Conservation (phyloP, 2,329 filamentous ascomycete genomes). For the Pyrenophora graminea region DNA sequence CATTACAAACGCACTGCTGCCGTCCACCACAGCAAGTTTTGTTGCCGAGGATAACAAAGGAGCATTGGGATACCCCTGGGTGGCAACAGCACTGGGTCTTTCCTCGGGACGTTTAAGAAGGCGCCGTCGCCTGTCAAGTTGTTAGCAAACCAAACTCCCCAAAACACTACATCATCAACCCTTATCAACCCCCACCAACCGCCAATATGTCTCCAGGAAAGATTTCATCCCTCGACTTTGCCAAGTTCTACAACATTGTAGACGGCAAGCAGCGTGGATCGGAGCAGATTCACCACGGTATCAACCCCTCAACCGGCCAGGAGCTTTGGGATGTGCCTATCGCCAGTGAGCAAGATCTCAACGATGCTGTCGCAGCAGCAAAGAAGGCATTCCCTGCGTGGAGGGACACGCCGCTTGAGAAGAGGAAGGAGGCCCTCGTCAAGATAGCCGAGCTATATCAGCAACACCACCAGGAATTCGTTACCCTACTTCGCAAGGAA, state of each 20-base stretch:
- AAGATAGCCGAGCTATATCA: slow-evolving; percentile 33
- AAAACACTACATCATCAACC: not conserved
- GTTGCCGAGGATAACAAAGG: not conserved
- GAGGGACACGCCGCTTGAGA: slow-evolving; percentile 43
- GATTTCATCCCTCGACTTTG: slow-evolving; percentile 45
- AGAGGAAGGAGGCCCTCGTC: slow-evolving; percentile 39
- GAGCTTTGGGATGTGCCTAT: slow-evolving; percentile 58
- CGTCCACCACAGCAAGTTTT: not conserved
- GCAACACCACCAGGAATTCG: slow-evolving; percentile 38
- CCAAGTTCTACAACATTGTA: slow-evolving; percentile 58
- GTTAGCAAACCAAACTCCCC: not conserved
- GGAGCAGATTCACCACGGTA: slow-evolving; percentile 49
- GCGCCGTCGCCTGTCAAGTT: not conserved
- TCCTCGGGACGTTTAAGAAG: slow-evolving; percentile 6
- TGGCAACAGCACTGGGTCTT: not conserved
- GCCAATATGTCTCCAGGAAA: slow-evolving; percentile 53
- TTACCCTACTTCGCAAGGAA: slow-evolving; percentile 41
- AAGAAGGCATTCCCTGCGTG: slow-evolving; percentile 55
- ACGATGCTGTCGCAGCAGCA: slow-evolving; percentile 56
- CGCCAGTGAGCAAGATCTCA: slow-evolving; percentile 54
- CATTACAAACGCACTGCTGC: not conserved
- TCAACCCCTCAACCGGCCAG: slow-evolving; percentile 58
- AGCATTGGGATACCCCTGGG: not conserved
- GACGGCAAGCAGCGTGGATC: slow-evolving; percentile 55
- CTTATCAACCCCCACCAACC: not conserved